These are phyloP conservation scores for Puccinia hordei DNA, from an alignment of 1,284 basidiomycete species.

Conservation along the genomic window DNA sequence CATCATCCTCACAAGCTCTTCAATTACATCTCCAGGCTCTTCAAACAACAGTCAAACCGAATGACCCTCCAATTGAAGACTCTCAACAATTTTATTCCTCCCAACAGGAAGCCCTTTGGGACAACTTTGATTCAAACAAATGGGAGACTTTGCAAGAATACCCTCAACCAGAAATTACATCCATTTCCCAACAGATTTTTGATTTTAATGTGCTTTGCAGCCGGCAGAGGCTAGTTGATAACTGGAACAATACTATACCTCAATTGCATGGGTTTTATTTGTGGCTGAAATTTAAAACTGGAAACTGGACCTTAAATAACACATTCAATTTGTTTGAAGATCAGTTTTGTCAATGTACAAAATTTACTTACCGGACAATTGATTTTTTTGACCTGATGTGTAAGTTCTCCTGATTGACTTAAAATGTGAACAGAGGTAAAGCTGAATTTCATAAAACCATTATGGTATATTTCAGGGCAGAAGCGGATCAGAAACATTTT, in stretches of 20 bases:
- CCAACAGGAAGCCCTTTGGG: neutral
- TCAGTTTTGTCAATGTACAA: neutral
- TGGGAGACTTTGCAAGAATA: slow-evolving; percentile 3
- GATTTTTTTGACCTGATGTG: slow-evolving; percentile 16
- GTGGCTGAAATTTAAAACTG: slow-evolving; percentile 15
- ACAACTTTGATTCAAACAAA: neutral
- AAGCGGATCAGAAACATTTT: neutral
- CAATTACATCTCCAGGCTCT: neutral
- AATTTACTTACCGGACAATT: neutral
- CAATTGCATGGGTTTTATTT: slow-evolving; percentile 5
- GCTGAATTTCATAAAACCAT: neutral
- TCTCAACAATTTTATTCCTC: neutral
- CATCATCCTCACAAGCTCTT: neutral
- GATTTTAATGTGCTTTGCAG: neutral
- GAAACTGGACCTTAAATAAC: slow-evolving; percentile 6
- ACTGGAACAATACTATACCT: neutral
- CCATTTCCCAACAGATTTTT: neutral
- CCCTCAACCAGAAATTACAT: neutral
- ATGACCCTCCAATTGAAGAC: neutral
- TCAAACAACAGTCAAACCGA: neutral
- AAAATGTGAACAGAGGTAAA: neutral
- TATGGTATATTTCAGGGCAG: slow-evolving; percentile 1
- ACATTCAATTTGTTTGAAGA: neutral
- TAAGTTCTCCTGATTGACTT: neutral
- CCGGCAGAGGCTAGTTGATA: neutral